These are phyloP conservation scores for Torulaspora franciscae DNA, from an alignment of 805 yeast species.

Conservation along the genomic window DNA sequence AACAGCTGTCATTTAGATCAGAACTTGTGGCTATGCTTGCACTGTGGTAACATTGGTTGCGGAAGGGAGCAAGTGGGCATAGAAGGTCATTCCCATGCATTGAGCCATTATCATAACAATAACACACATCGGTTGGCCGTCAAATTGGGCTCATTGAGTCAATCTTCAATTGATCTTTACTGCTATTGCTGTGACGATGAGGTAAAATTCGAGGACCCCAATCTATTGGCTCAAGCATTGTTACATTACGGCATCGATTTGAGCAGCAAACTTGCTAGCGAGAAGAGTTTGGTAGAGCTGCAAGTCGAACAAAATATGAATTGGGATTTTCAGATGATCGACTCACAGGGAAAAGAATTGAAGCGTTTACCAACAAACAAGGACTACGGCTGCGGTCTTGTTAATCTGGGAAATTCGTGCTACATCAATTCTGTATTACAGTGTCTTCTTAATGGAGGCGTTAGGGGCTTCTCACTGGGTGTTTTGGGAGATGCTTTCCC, in stretches of 20 bases:
- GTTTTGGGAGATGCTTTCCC: conserved; percentile 39
- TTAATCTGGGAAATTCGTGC: conserved; percentile 90
- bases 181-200: conserved; percentile 91
- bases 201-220: conserved; percentile 61
- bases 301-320: conserved; percentile 89
- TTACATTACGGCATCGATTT: conserved; percentile 64
- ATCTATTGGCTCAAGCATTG: conserved; percentile 37
- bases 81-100: conserved; percentile 91
- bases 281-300: conserved; percentile 79
- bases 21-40: conserved; percentile 88
- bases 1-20: conserved; percentile 56
- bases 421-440: conserved; percentile 81
- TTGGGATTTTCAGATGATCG: conserved; percentile 86
- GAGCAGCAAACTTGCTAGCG: conserved; percentile 57
- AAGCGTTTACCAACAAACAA: conserved; percentile 42
- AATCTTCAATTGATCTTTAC: conserved; percentile 70
- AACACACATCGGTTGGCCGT: conserved; percentile 76
- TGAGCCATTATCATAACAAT: conserved; percentile 54
- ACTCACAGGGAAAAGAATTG: conserved; percentile 60
- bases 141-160: conserved; percentile 81
- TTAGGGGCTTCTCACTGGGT: conserved; percentile 36
- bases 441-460: conserved; percentile 46
- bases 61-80: conserved; percentile 93
- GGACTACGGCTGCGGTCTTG: conserved; percentile 70
- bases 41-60: conserved; percentile 90